Conservation (phyloP, 768 basidiomycete species). For the Auricularia sp. region DNA sequence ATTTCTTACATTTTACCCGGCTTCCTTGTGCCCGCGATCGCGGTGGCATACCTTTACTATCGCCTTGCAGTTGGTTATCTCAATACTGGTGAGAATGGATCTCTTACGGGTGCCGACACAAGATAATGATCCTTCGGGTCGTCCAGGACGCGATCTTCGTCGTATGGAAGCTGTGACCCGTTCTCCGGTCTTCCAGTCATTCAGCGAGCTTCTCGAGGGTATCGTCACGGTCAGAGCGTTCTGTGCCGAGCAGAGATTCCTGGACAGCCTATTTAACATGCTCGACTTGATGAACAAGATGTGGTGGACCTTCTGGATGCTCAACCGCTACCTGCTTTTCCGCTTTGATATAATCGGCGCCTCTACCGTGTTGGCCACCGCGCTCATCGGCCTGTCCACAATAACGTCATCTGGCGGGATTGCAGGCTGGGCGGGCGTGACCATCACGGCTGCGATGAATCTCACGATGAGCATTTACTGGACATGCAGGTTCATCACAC, state of each 20-base stretch:
- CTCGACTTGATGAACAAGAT: constrained; percentile 23
- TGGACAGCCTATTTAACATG: constrained; percentile 19
- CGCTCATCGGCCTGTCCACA: background rate
- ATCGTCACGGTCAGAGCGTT: constrained; percentile 26
- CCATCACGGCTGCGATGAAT: constrained; percentile 29
- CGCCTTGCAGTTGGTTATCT: constrained; percentile 4
- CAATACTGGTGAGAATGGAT: too few relatives aligned
- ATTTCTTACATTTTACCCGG: constrained; percentile 5
- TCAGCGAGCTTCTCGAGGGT: constrained; percentile 51
- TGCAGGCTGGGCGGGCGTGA: constrained; percentile 34
- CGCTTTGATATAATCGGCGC: constrained; percentile 8
- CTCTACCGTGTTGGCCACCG: background rate
- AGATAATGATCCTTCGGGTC: constrained; percentile 30
- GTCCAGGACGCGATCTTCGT: constrained; percentile 60
- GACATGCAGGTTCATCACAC: constrained; percentile 10
- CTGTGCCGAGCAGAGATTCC: constrained; percentile 22
- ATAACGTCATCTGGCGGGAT: background rate
- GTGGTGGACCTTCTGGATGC: constrained; percentile 13
- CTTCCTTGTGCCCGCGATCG: constrained; percentile 7
- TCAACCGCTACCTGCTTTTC: constrained; percentile 19
- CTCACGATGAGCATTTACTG: constrained; percentile 9
- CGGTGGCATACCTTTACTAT: constrained; percentile 6
- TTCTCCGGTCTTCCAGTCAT: constrained; percentile 76
- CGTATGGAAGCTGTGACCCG: constrained; percentile 86
- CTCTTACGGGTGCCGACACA: background rate